phyloP scores from a whole-genome alignment of 1,284 basidiomycete species.

The Limonomyces culmigenus region DNA sequence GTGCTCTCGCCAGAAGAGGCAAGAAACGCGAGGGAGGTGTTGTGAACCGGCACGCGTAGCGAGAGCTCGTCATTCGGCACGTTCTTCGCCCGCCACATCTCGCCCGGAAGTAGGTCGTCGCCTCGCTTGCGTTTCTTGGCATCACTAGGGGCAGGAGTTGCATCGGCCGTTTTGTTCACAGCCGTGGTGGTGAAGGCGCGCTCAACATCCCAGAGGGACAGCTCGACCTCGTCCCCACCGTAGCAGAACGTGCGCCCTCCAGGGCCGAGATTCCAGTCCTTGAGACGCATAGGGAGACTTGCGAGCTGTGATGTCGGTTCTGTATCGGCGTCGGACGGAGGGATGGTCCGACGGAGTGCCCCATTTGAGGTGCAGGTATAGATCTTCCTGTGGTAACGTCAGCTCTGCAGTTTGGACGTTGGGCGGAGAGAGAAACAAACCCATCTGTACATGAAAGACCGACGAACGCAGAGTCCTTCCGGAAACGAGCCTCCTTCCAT shows the following conservation, averaged over 20 bases:
- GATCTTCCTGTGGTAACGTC: slow-evolving; percentile 20
- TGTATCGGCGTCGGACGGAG: slow-evolving; percentile 13
- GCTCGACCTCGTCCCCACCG: slow-evolving; percentile 78
- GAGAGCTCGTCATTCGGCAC: slow-evolving; percentile 63
- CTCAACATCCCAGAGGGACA: slow-evolving; percentile 71
- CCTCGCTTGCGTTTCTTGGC: slow-evolving; percentile 56
- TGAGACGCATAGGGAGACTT: slow-evolving; percentile 44
- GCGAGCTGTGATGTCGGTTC: slow-evolving; percentile 11
- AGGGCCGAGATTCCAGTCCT: slow-evolving; percentile 44
- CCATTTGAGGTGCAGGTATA: slow-evolving; percentile 62
- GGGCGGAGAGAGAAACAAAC: too few relatives aligned
- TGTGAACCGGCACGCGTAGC: slow-evolving; percentile 70
- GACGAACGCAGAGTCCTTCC: too few relatives aligned
- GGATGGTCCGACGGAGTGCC: slow-evolving; percentile 31
- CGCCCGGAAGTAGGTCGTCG: slow-evolving; percentile 44
- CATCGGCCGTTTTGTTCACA: slow-evolving; percentile 5
- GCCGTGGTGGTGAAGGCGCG: slow-evolving; percentile 30
- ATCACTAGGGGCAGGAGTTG: slow-evolving; percentile 8
- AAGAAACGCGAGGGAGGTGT: slow-evolving; percentile 49
- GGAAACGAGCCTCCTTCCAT: too few relatives aligned
- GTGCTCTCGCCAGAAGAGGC: slow-evolving; percentile 19
- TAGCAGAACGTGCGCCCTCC: slow-evolving; percentile 49
- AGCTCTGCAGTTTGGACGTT: background rate
- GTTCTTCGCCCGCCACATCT: slow-evolving; percentile 71
- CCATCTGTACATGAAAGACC: too few relatives aligned